phyloP scores from a whole-genome alignment of 306 rosid genomes.

The Prunus mume region DNA sequence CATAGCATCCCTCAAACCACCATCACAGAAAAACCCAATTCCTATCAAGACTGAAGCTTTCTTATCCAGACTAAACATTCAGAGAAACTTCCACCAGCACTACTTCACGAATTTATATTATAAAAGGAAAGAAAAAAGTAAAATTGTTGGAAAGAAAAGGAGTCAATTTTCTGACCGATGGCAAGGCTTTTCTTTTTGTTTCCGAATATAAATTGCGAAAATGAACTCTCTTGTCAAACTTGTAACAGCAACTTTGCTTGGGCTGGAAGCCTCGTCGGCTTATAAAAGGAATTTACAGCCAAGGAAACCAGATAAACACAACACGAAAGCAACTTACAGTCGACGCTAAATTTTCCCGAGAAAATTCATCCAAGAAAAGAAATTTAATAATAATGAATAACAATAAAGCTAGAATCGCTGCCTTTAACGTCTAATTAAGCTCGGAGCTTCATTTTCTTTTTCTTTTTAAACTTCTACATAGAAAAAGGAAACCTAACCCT shows the following conservation, averaged over 20 bases:
- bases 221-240: slow-evolving; percentile 14
- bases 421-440: slow-evolving; percentile 12
- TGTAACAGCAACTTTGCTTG: slow-evolving; percentile 44
- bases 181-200: too few species aligned
- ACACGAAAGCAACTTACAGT: slow-evolving; percentile 33
- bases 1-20: slow-evolving; percentile 4
- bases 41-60: slow-evolving; percentile 14
- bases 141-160: not conserved
- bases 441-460: slow-evolving; percentile 12
- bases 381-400: not conserved
- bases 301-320: slow-evolving; percentile 16
- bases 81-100: slow-evolving; percentile 3
- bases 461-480: not conserved
- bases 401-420: slow-evolving; percentile 4
- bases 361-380: slow-evolving; percentile 20
- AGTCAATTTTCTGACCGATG: not conserved
- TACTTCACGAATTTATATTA: slow-evolving; percentile 2
- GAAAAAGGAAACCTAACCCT: slow-evolving; percentile 11
- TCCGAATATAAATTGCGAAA: not conserved
- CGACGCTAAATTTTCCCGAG: slow-evolving; percentile 32
- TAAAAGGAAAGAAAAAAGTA: slow-evolving; percentile 4
- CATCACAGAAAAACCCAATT: slow-evolving; percentile 26
- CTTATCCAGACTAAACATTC: slow-evolving; percentile 39
- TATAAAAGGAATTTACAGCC: slow-evolving; percentile 22
- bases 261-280: slow-evolving; percentile 53